Base-by-base conservation (phyloP, 1,139 yeast species). In the Blastobotrys malaysiensis region DNA sequence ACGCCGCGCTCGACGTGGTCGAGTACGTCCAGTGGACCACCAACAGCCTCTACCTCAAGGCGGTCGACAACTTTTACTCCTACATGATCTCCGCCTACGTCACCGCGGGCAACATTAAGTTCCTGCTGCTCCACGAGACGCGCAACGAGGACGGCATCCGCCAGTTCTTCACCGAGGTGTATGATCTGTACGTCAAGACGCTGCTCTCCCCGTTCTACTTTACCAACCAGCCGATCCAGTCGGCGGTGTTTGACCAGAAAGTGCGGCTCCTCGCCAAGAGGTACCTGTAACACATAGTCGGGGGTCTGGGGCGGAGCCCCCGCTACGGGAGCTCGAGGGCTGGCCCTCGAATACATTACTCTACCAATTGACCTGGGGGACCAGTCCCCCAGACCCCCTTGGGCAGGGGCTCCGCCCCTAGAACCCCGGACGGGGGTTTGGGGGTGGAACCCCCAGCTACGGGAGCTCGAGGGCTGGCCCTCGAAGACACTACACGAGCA, bases 1-100 rank as follows among this genome's bases (percentile, higher is more conserved):
- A 93, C 67, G 81, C 97, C 0, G 82, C 98, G 2, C 73, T 95
- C 45, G 99, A 93, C 67, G 76, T 93, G 19, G 84, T 95, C 1
- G 97, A 93, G 62, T 97, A 90, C 62, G 73, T 82, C 2, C 97
- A 90, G 65, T 91, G 96, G 95, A 79, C 82, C 50, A 75, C 82
- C 13, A 81, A 77, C 59, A 77, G 79, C 46, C 76, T 85, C 67
- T 80, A 88, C 64, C 73, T 90, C 59, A 93, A 93, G 49, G 81
- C 82, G 51, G 81, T 93, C 16, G 99, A 93, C 71, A 83, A 86
- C 49, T 93, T 90, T 69, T 88, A 91, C 68, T 95, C 95, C 2
- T 81, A 85, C 59, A 74, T 78, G 55, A 82, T 93, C 19, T 86
- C 89, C 53, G 95, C 95, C 11, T 93, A 83, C 68, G 77, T 91